Evolutionary conservation across 2,329 filamentous ascomycete species (phyloP).

Genomic region (Leptodontidium sp.): DNA sequence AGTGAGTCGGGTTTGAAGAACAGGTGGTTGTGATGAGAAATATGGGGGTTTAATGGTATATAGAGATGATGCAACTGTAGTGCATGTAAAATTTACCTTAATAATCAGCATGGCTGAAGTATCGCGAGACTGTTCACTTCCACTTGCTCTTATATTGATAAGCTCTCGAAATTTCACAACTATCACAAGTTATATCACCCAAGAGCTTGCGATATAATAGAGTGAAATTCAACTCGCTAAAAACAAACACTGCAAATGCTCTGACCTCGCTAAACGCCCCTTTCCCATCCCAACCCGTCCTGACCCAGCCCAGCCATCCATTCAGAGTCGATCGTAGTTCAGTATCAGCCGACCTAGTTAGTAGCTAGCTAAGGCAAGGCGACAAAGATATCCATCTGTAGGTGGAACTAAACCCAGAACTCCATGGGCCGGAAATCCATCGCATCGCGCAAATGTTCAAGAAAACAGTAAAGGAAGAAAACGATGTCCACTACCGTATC

Average conservation of each 20-base stretch:
- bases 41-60: neutral
- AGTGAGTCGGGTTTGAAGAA: conserved; percentile 28
- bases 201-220: too few species aligned
- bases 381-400: too few species aligned
- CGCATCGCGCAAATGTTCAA: too few species aligned
- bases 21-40: neutral
- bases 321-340: neutral
- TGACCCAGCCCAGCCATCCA: conserved; percentile 1
- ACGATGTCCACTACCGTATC: too few species aligned
- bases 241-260: neutral
- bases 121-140: neutral
- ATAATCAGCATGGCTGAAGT: neutral
- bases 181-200: neutral
- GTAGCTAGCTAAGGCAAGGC: too few species aligned
- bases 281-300: neutral
- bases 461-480: too few species aligned
- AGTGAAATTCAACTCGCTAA: conserved; percentile 13
- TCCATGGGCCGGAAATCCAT: too few species aligned
- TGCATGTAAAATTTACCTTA: neutral
- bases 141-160: neutral
- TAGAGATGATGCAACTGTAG: neutral
- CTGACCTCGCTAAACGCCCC: conserved; percentile 8
- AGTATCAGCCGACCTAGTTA: neutral
- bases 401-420: too few species aligned
- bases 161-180: neutral